Evolutionary conservation across 306 rosid species (phyloP), one percentile per base, ranked within the genome.

Genomic region (Rosa rugosa): DNA sequence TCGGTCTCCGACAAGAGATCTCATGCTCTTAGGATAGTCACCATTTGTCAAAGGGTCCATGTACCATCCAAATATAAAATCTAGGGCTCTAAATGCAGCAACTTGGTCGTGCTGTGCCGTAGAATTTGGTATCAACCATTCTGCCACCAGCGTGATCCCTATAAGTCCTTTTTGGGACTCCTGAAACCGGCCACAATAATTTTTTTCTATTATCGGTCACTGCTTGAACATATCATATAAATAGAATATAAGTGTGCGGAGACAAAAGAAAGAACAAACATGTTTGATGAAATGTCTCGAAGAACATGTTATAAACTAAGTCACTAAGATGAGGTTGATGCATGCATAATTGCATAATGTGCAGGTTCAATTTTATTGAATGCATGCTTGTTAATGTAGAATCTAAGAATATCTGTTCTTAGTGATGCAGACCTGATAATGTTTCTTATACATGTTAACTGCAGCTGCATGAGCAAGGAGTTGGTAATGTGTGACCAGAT

Each of bases 31-130:
- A 2, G 89, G 87, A 23, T 83, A 86, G 14, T 83, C 81, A 1
- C 89, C 89, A 49, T 9, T 68, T 34, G 71, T 66, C 17, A 86
- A 11, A 13, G 85, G 89, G 22, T 83, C 81, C 85, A 86, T 14
- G 67, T 84, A 91, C 92, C 97, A 91, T 70, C 92, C 92, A 69
- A 88, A 47, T 77, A 49, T 60, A 72, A 89, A 91, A 80, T 89
- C 94, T 68, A 86, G 80, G 47, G 86, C 85, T 38, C 92, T 63
- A 36, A 8, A 7, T 5, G 88, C 83, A 0, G 97, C 91, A 1
- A 42, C 50, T 11, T 40, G 46, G 60, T 90, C 86, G 5, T 23
- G 31, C 69, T 25, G 82, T 25, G 83, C 49, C 27, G 84, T 27
- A 57, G 89, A 69, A 76, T 44, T 66, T 1, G 94, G 94, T 65